phyloP scores from a whole-genome alignment of 2,329 filamentous ascomycete species.

The Teratosphaeria nubilosa region DNA sequence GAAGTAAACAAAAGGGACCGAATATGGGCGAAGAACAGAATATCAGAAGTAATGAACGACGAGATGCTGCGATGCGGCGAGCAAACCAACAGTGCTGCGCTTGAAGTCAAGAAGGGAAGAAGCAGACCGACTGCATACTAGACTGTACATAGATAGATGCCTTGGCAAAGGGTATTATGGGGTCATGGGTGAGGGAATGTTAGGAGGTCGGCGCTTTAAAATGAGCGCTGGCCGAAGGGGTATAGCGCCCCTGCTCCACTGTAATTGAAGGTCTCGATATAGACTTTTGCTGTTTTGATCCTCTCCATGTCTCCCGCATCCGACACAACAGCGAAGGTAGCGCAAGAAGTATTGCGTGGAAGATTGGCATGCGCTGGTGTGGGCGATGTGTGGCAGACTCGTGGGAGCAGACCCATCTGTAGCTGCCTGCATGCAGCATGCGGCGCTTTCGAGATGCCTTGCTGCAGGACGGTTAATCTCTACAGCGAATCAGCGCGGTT shows the following conservation, averaged over 20 bases:
- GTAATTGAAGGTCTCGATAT: background rate
- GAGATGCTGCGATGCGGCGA: background rate
- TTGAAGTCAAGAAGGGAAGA: background rate
- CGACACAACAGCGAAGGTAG: background rate
- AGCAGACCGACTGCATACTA: background rate
- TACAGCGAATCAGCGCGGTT: background rate
- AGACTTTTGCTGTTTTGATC: background rate
- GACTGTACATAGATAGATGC: background rate
- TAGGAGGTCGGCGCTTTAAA: background rate
- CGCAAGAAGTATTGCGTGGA: background rate
- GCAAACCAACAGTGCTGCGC: background rate
- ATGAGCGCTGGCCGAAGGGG: background rate
- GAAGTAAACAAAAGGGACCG: conserved; percentile 2
- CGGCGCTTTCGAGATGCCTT: background rate
- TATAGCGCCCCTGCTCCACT: background rate
- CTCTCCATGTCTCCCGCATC: background rate
- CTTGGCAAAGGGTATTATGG: background rate
- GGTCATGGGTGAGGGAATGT: background rate
- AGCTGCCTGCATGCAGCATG: background rate
- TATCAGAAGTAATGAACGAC: conserved; percentile 3
- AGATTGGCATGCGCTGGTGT: background rate
- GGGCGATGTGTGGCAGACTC: background rate
- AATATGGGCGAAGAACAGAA: background rate
- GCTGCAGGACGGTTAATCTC: background rate
- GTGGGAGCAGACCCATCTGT: background rate